Evolutionary conservation across 176 grass and related monocot species (phyloP).

Genomic region (Guadua angustifolia): DNA sequence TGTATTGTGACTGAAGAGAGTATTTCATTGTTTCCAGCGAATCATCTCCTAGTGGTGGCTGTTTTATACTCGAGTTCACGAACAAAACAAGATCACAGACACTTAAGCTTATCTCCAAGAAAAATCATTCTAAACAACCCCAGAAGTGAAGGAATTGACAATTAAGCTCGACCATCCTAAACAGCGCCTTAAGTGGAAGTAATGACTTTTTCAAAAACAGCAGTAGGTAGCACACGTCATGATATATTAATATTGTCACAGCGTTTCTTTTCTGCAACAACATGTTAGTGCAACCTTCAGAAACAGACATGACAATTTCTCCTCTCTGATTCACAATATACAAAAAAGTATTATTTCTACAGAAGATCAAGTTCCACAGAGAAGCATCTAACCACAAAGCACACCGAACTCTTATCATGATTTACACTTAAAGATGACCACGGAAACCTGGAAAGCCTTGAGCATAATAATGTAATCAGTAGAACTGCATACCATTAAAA

Average conservation of each 20-base stretch:
- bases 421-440: not conserved
- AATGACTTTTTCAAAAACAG: not conserved
- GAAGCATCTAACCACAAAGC: not conserved
- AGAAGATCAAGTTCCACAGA: not conserved
- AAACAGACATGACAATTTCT: not conserved
- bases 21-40: not conserved
- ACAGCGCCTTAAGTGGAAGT: not conserved
- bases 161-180: not conserved
- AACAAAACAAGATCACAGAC: conserved; percentile 3
- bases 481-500: conserved; percentile 22
- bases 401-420: conserved; percentile 5
- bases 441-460: not conserved
- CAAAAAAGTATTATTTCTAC: not conserved
- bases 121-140: not conserved
- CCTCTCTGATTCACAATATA: not conserved
- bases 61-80: too few species aligned
- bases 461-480: conserved; percentile 10
- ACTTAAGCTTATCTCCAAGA: not conserved
- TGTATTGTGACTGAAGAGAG: too few species aligned
- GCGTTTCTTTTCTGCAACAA: not conserved
- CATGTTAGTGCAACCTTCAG: not conserved
- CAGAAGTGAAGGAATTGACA: conserved; percentile 10
- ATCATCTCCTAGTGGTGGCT: not conserved
- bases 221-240: not conserved
- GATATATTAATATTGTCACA: not conserved